Percentiles rank a stretch among this genome's conserved stretches.
phyloP scores from a whole-genome alignment of 140 eudicot species.

The Anethum foeniculum region DNA sequence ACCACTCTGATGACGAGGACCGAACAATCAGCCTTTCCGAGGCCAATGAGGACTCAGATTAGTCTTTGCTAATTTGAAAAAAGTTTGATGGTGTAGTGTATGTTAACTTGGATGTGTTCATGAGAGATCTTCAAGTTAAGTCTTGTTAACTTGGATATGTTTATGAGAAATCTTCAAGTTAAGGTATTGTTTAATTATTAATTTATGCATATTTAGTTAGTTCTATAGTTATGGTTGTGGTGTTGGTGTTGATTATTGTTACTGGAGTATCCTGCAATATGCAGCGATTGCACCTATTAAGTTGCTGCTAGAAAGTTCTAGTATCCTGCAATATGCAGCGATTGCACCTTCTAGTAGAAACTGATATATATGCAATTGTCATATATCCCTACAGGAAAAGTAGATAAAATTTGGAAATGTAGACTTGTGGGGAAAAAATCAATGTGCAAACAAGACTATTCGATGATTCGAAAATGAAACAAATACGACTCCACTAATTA shows the following conservation, averaged over 20 bases:
- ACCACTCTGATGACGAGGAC: background rate
- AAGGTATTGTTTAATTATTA: background rate
- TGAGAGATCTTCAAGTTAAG: background rate
- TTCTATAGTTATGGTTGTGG: background rate
- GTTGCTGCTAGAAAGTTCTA: too few species aligned
- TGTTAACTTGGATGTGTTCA: background rate
- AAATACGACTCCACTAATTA: too few species aligned
- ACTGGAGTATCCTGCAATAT: background rate
- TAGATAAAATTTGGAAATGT: too few species aligned
- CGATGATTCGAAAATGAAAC: too few species aligned
- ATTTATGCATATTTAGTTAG: background rate
- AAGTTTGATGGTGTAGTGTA: background rate
- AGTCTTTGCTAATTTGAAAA: background rate
- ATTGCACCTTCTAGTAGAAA: too few species aligned
- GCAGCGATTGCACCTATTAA: background rate
- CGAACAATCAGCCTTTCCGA: background rate
- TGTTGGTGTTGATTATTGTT: background rate
- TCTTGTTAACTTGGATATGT: too few species aligned
- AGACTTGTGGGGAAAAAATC: too few species aligned
- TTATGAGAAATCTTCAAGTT: too few species aligned
- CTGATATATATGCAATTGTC: too few species aligned
- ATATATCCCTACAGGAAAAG: too few species aligned
- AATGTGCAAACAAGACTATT: too few species aligned
- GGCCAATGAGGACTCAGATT: background rate
- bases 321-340: too few species aligned